Evolutionary conservation across 345 rosid genomes (phyloP), one percentile per base, ranked within the genome.

Genomic region (Acer campestre): DNA sequence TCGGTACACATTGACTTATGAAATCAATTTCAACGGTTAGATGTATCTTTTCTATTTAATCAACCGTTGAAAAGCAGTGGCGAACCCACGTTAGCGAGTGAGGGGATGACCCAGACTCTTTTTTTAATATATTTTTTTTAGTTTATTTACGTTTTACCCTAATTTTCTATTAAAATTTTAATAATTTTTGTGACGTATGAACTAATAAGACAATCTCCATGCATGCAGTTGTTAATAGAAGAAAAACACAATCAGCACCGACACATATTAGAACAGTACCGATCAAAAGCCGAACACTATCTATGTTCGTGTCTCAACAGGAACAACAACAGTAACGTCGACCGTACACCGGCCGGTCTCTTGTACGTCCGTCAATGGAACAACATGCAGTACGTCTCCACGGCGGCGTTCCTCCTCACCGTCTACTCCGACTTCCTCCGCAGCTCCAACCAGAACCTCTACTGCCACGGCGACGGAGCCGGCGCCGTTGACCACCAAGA

Each of bases 351-450:
- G 0, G 95, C 78, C 8, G 98, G 99, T 17, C 85, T 96, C 38
- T 80, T 96, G 23, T 92, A 86, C 86, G 75, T 94, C 79, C 86
- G 98, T 63, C 88, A 91, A 84, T 96, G 99, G 99, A 96, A 96
- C 92, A 96, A 96, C 80, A 90, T 96, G 93, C 98, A 96, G 80
- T 92, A 96, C 67, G 97, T 92, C 7, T 89, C 98, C 5, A 85
- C 98, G 0, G 90, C 99, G 0, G 77, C 92, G 0, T 96, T 96
- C 81, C 95, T 96, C 71, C 87, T 96, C 62, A 89, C 93, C 2
- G 14, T 87, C 23, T 96, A 96, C 84, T 94, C 98, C 0, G 95
- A 91, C 49, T 82, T 84, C 80, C 92, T 96, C 22, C 79, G 56
- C 0, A 55, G 76, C 53, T 74, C 88, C 17, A 80, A 80, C 68